These are phyloP conservation scores for Rhodamnia argentea DNA, from an alignment of 345 rosid species.

Conservation along the genomic window DNA sequence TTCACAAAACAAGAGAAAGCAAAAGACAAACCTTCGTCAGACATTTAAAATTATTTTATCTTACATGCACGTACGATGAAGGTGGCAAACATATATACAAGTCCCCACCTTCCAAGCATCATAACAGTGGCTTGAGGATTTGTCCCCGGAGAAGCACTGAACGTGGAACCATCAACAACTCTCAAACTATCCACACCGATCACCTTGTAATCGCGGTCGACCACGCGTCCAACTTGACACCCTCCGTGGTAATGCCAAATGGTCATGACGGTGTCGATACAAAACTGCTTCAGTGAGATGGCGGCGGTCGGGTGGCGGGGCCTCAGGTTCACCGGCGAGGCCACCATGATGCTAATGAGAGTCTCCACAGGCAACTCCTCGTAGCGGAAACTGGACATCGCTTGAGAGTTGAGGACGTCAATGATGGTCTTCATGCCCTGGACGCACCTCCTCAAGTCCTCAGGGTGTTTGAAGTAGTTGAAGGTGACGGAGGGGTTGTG, in stretches of 20 bases:
- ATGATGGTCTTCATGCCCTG: slow-evolving; percentile 40
- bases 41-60: not conserved
- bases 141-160: slow-evolving; percentile 23
- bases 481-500: slow-evolving; percentile 63
- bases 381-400: slow-evolving; percentile 46
- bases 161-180: slow-evolving; percentile 30
- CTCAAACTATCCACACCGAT: slow-evolving; percentile 18
- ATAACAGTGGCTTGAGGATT: slow-evolving; percentile 42
- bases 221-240: slow-evolving; percentile 26
- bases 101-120: slow-evolving; percentile 36
- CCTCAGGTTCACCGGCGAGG: slow-evolving; percentile 48
- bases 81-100: not conserved
- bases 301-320: slow-evolving; percentile 27
- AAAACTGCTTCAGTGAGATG: slow-evolving; percentile 42
- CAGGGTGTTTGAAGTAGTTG: slow-evolving; percentile 63
- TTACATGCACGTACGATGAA: not conserved
- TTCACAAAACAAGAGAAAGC: not conserved
- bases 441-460: slow-evolving; percentile 50
- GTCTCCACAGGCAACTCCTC: slow-evolving; percentile 14
- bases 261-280: slow-evolving; percentile 28
- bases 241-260: slow-evolving; percentile 46
- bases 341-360: slow-evolving; percentile 22
- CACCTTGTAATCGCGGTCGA: slow-evolving; percentile 19
- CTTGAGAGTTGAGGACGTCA: slow-evolving; percentile 33
- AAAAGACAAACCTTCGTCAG: not conserved